Evolutionary conservation across 2,329 filamentous ascomycete genomes (phyloP).

Genomic region (Ambrosiella xylebori): DNA sequence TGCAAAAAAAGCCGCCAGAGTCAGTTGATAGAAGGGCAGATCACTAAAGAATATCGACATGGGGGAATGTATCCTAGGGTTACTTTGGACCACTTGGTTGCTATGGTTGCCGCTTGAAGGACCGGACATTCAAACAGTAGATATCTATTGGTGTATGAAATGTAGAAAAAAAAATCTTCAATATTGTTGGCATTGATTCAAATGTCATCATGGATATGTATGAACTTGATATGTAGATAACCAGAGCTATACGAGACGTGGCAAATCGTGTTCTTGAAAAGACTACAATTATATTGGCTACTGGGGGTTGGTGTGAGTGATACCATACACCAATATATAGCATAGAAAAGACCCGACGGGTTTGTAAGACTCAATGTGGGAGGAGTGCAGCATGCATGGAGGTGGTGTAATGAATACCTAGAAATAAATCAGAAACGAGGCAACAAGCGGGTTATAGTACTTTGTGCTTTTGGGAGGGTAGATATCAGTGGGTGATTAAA

Average conservation of each 20-base stretch:
- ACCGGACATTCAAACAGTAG: neutral
- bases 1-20: neutral
- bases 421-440: neutral
- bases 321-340: neutral
- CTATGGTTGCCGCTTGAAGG: neutral
- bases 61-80: neutral
- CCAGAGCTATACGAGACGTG: too few species aligned
- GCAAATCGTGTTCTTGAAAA: neutral
- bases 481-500: neutral
- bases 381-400: neutral
- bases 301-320: neutral
- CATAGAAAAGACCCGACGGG: neutral
- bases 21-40: neutral
- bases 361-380: neutral
- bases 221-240: too few species aligned
- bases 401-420: neutral
- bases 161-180: neutral
- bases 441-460: neutral
- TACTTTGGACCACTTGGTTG: neutral
- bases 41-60: neutral
- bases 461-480: neutral
- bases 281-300: neutral
- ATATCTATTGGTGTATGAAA: neutral
- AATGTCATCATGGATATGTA: too few species aligned
- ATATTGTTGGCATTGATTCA: too few species aligned